These are phyloP conservation scores for Puccinia hordei DNA, from an alignment of 1,284 basidiomycete species.

Conservation along the genomic window DNA sequence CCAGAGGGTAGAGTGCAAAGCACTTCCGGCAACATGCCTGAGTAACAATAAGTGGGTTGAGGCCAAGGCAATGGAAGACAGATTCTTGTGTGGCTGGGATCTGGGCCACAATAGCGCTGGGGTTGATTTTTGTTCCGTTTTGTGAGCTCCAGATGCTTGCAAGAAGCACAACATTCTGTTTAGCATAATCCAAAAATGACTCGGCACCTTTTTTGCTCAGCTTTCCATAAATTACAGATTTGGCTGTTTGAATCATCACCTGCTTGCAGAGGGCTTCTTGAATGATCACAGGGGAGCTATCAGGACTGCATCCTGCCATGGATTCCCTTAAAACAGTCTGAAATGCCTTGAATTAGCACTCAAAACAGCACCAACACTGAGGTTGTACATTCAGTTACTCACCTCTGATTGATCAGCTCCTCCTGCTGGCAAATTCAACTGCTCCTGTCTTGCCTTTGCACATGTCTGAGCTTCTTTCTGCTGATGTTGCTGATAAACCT, in stretches of 20 bases:
- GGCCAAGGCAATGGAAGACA: conserved; percentile 5
- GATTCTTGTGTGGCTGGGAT: neutral
- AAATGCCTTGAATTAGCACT: neutral
- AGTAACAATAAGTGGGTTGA: neutral
- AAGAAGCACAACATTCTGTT: neutral
- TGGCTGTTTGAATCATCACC: neutral
- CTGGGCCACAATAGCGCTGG: neutral
- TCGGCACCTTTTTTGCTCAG: neutral
- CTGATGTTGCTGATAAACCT: neutral
- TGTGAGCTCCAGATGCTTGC: neutral
- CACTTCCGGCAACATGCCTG: conserved; percentile 3
- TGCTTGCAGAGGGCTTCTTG: no score
- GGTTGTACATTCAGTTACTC: no score
- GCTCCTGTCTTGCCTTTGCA: neutral
- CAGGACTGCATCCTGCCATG: neutral
- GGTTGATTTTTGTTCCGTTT: neutral
- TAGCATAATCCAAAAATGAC: neutral
- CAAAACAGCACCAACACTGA: neutral
- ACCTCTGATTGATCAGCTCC: no score
- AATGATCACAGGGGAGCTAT: no score
- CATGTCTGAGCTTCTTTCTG: neutral
- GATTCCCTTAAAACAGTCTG: neutral
- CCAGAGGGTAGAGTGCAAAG: conserved; percentile 4
- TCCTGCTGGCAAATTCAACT: no score
- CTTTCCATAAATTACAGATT: neutral